Percentiles rank a stretch among this genome's conserved stretches.
Evolutionary conservation across 2,329 filamentous ascomycete species (phyloP).

Genomic region (Thelonectria olida): DNA sequence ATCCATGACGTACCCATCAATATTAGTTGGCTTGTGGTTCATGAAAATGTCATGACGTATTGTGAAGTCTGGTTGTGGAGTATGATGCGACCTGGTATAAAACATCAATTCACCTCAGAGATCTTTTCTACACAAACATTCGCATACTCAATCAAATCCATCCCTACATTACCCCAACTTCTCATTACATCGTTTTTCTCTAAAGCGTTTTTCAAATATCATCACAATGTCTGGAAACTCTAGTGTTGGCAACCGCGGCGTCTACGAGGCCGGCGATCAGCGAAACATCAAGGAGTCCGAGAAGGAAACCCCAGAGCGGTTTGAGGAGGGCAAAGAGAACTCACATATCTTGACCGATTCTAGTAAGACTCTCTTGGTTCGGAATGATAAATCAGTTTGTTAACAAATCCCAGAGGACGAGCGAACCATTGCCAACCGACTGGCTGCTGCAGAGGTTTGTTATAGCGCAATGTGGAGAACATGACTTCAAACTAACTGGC

Average conservation of each 20-base stretch:
- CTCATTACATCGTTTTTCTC: background rate
- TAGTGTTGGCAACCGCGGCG: conserved; percentile 69
- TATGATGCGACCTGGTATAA: background rate
- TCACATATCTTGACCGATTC: conserved; percentile 76
- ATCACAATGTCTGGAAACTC: conserved; percentile 57
- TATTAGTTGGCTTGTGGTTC: conserved; percentile 5
- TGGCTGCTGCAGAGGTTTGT: conserved; percentile 69
- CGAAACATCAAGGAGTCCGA: conserved; percentile 67
- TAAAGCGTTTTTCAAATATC: background rate
- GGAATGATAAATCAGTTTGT: conserved; percentile 51
- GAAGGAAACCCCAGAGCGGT: conserved; percentile 62
- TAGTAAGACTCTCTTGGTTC: conserved; percentile 65
- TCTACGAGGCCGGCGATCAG: conserved; percentile 85
- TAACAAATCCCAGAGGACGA: conserved; percentile 67
- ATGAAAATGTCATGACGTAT: conserved; percentile 39
- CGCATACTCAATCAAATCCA: background rate
- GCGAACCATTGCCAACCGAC: conserved; percentile 75
- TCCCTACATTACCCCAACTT: too few species aligned
- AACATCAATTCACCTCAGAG: background rate
- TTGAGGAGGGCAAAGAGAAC: conserved; percentile 76
- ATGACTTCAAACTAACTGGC: background rate
- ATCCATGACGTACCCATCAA: conserved; percentile 34
- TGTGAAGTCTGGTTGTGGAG: conserved; percentile 43
- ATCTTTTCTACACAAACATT: background rate
- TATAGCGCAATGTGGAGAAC: background rate